These are phyloP conservation scores for Avena eriantha DNA, from an alignment of 176 grass and related monocot species.

Conservation along the genomic window DNA sequence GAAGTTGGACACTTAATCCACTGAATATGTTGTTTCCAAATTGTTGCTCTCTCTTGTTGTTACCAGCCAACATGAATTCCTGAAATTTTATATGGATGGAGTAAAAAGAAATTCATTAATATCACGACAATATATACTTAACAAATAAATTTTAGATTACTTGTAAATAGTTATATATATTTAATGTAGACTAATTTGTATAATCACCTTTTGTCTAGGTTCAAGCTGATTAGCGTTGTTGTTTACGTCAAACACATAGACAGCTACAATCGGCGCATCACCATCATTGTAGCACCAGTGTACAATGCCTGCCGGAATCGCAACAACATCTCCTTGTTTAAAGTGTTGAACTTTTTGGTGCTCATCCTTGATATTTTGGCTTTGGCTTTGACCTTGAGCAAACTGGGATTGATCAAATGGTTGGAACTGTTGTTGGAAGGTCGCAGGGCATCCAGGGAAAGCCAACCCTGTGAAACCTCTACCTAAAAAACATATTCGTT, in stretches of 20 bases:
- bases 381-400: neutral
- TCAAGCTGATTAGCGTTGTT: constrained; percentile 12
- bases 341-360: neutral
- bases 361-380: neutral
- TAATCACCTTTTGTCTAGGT: neutral
- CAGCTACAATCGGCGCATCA: neutral
- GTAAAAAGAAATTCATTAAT: neutral
- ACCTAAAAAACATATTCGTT: neutral
- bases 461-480: neutral
- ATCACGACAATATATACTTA: neutral
- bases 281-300: constrained; percentile 15
- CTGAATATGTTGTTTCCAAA: neutral
- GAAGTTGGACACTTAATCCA: neutral
- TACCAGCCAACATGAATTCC: neutral
- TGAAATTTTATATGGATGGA: neutral
- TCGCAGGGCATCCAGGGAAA: neutral
- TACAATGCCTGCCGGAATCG: neutral
- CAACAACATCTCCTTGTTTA: neutral
- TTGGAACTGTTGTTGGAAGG: neutral
- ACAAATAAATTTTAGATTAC: neutral
- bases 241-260: constrained; percentile 12
- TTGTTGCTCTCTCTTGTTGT: neutral
- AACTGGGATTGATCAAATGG: neutral
- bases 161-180: neutral
- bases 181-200: neutral